Percentiles rank a stretch among this genome's conserved stretches.
Conservation (phyloP, 2,329 filamentous ascomycete species). For the Colletotrichum somersetense region DNA sequence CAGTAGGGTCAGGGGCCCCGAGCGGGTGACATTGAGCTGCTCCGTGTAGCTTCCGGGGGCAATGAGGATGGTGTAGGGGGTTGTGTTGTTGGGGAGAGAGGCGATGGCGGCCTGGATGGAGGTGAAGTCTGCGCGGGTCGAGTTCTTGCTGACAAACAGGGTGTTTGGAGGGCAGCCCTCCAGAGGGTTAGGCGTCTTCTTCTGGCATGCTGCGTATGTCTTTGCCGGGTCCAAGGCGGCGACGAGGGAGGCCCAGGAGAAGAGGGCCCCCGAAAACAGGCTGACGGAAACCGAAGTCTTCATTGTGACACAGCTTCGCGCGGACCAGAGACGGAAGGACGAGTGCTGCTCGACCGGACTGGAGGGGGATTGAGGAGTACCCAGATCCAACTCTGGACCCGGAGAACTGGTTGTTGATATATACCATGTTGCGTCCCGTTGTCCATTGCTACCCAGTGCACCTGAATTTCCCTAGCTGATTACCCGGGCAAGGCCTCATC, state of each 20-base stretch:
- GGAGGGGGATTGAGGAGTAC: not conserved
- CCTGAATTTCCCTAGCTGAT: not conserved
- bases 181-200: conserved; percentile 48
- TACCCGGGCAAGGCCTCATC: not conserved
- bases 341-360: not conserved
- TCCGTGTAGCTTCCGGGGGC: conserved; percentile 72
- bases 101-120: conserved; percentile 57
- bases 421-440: not conserved
- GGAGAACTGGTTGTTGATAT: conserved; percentile 15
- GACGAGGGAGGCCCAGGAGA: conserved; percentile 13
- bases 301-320: conserved; percentile 28
- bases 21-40: conserved; percentile 74
- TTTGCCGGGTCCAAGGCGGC: conserved; percentile 44
- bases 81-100: conserved; percentile 56
- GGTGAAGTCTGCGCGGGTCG: conserved; percentile 52
- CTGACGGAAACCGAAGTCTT: conserved; percentile 26
- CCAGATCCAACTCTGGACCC: conserved; percentile 1
- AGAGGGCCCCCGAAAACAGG: conserved; percentile 21
- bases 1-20: conserved; percentile 70
- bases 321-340: not conserved
- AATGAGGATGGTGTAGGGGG: conserved; percentile 68
- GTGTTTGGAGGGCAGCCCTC: conserved; percentile 56
- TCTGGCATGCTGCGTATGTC: conserved; percentile 50
- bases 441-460: not conserved
- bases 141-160: conserved; percentile 56